Evolutionary conservation across 768 basidiomycete species (phyloP), one percentile per base, ranked within the genome.

Genomic region (Leccinum fibrillosum): DNA sequence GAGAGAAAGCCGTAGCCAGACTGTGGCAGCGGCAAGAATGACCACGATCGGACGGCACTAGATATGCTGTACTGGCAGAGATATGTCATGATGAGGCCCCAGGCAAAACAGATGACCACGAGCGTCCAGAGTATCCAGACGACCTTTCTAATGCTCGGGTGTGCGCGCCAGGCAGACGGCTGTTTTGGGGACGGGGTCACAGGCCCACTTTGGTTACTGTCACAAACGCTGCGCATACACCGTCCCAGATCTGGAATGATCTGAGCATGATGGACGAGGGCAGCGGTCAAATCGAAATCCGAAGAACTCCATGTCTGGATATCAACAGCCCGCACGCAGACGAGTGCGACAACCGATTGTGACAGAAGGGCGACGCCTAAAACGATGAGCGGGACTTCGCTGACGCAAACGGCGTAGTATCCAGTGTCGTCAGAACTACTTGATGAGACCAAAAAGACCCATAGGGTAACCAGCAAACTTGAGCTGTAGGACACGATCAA

Each of bases 241-340:
- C 53, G 68, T 4, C 61, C 67, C 5, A 57, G 37, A 26, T 62
- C 58, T 1, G 55, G 63, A 4, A 62, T 0, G 50, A 73, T 63
- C 13, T 66, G 67, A 2, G 63, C 59, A 13, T 73, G 66, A n/a
- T 69, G 66, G 15, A 74, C 59, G 30, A 73, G 57, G 2, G 72
- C 73, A 2, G 73, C 69, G 4, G 71, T 70, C 3, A 67, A 61
- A 12, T 71, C 71, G n/a, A 74, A 63, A 19, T 69, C 58, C 1
- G 72, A 73, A 35, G 73, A 68, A n/a, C 73, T 74, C 73, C 73
- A 73, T 12, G 73, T 73, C 51, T 65, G 47, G 34, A 73, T 60
- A 54, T 66, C 62, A 19, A 64, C 65, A 23, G 53, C 35, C n/a
- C 59, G 49, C 23, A 66, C 60, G 17, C 66, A 69, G 2, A 49